phyloP scores from a whole-genome alignment of 2,329 filamentous ascomycete species.

The Venturia pyrina region DNA sequence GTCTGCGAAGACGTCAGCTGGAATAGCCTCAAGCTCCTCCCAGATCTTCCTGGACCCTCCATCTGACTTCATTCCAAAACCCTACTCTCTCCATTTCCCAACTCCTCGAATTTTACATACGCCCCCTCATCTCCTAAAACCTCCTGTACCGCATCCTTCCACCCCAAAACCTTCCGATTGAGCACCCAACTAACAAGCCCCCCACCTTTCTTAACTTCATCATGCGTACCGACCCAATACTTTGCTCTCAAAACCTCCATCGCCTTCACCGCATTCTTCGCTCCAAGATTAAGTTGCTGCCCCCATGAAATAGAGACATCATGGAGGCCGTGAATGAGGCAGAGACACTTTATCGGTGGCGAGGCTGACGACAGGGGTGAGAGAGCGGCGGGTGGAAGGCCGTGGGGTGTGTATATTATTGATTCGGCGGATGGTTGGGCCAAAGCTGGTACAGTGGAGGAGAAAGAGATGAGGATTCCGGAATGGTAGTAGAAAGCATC shows the following conservation, averaged over 20 bases:
- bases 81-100: constrained; percentile 24
- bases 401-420: constrained; percentile 56
- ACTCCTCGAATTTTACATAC: constrained; percentile 33
- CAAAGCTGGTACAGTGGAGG: constrained; percentile 18
- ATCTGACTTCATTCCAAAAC: neutral
- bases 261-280: constrained; percentile 49
- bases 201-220: constrained; percentile 50
- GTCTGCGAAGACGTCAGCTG: no score
- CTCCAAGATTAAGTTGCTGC: constrained; percentile 55
- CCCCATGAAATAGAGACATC: constrained; percentile 43
- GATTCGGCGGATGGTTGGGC: constrained; percentile 36
- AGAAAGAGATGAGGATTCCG: constrained; percentile 50
- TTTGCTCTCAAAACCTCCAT: constrained; percentile 42
- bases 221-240: constrained; percentile 59
- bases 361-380: constrained; percentile 31
- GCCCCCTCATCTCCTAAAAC: constrained; percentile 19
- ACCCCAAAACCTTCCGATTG: constrained; percentile 29
- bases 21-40: no score
- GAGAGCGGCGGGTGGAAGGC: constrained; percentile 42
- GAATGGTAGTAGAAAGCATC: constrained; percentile 53
- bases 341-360: constrained; percentile 43
- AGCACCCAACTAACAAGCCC: constrained; percentile 46
- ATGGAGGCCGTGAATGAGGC: constrained; percentile 54
- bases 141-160: constrained; percentile 38
- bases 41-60: neutral